Conservation (phyloP, 2,329 filamentous ascomycete species). For the Aspergillus sp. region DNA sequence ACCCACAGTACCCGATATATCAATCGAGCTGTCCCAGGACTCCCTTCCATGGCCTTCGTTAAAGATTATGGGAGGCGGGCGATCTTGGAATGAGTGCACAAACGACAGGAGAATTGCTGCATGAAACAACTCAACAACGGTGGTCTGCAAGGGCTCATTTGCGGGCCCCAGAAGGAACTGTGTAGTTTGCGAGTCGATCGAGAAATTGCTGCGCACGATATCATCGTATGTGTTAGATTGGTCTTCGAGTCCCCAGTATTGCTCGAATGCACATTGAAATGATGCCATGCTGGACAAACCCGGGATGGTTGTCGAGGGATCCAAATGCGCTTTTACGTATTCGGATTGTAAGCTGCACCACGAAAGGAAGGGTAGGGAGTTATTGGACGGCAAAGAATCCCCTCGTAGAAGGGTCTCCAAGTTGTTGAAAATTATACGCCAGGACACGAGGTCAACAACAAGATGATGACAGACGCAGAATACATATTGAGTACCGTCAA, state of each 20-base stretch:
- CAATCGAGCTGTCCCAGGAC: conserved; percentile 9
- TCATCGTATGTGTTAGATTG: conserved; percentile 2
- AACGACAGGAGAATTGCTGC: conserved; percentile 10
- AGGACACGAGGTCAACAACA: conserved; percentile 5
- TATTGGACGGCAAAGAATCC: background rate
- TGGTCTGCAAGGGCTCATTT: conserved; percentile 1
- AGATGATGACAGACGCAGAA: conserved; percentile 3
- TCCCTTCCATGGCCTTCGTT: conserved; percentile 17
- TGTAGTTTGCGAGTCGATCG: conserved; percentile 1
- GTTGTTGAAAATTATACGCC: conserved; percentile 5
- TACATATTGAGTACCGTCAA: background rate
- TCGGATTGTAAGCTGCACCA: conserved; percentile 38
- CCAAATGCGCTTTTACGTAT: conserved; percentile 70
- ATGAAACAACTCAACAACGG: conserved; percentile 11
- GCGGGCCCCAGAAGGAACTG: conserved; percentile 1
- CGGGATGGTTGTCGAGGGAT: conserved; percentile 56
- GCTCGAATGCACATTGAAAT: conserved; percentile 28
- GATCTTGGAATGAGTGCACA: conserved; percentile 6
- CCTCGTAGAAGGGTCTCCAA: background rate
- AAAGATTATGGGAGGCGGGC: conserved; percentile 10
- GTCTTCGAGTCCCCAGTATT: conserved; percentile 33
- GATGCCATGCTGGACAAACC: background rate
- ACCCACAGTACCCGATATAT: conserved; percentile 13
- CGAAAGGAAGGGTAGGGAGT: background rate
- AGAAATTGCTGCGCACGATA: conserved; percentile 1